These are phyloP conservation scores for Penicillium atrosanguineum DNA, from an alignment of 495 filamentous ascomycete genomes.

Conservation along the genomic window DNA sequence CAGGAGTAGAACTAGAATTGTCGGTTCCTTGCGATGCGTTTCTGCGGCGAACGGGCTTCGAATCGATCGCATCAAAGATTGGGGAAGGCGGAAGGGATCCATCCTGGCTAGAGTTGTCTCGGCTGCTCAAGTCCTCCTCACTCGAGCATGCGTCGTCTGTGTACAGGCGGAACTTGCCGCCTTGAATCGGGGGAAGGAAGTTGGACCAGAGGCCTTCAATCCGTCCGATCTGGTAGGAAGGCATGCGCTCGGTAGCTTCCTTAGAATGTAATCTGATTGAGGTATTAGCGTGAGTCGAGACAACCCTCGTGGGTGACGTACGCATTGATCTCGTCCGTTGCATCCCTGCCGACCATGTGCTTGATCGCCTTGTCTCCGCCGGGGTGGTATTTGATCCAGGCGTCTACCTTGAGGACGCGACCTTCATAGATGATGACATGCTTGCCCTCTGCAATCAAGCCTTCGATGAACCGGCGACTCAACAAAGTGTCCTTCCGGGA, in stretches of 20 bases:
- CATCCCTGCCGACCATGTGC: slow-evolving; percentile 96
- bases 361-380: slow-evolving; percentile 89
- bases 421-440: slow-evolving; percentile 77
- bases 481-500: slow-evolving; percentile 51
- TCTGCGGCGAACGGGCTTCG: slow-evolving; percentile 33
- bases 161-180: slow-evolving; percentile 72
- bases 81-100: slow-evolving; percentile 52
- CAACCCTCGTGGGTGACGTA: slow-evolving; percentile 45
- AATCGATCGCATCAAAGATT: slow-evolving; percentile 58
- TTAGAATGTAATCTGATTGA: slow-evolving; percentile 71
- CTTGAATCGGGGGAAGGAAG: slow-evolving; percentile 90
- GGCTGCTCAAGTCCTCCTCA: slow-evolving; percentile 39
- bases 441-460: slow-evolving; percentile 81
- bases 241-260: slow-evolving; percentile 75
- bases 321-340: slow-evolving; percentile 92
- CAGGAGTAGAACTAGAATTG: slow-evolving; percentile 33
- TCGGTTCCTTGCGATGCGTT: slow-evolving; percentile 30
- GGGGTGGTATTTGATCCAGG: slow-evolving; percentile 86
- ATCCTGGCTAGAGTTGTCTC: slow-evolving; percentile 28
- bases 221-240: slow-evolving; percentile 77
- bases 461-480: slow-evolving; percentile 77
- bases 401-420: slow-evolving; percentile 81
- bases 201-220: slow-evolving; percentile 83
- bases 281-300: background rate
- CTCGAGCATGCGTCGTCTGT: slow-evolving; percentile 31